Conservation (phyloP, 192 early-diverging fungal species). For the Podila minutissima region DNA sequence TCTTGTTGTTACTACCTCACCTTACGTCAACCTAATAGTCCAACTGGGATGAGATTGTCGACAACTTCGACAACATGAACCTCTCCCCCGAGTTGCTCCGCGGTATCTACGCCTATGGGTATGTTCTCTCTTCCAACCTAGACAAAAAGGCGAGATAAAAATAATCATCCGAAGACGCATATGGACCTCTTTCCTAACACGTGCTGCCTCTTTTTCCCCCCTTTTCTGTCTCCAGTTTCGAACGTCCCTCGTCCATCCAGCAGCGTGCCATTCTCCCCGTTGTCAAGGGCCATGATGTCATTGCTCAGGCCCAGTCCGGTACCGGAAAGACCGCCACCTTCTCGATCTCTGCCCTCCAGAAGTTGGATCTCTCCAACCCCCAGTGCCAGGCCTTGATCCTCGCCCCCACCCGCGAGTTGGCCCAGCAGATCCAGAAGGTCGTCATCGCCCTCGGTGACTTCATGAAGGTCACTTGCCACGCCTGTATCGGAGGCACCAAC, state of each 20-base stretch:
- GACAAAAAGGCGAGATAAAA: not conserved
- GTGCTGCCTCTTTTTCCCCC: not conserved
- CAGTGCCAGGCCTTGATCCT: slow-evolving; percentile 96
- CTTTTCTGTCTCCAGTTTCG: slow-evolving; percentile 72
- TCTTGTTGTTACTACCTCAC: slow-evolving; percentile 7
- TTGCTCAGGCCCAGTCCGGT: slow-evolving; percentile 99
- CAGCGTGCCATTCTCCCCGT: slow-evolving; percentile 97
- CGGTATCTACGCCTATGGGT: slow-evolving; percentile 98
- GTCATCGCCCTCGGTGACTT: slow-evolving; percentile 95
- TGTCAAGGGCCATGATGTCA: slow-evolving; percentile 96
- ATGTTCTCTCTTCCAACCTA: slow-evolving; percentile 26
- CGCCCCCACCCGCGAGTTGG: slow-evolving; percentile 97
- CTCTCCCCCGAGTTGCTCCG: slow-evolving; percentile 91
- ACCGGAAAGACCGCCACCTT: slow-evolving; percentile 99
- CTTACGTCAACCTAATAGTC: slow-evolving; percentile 58
- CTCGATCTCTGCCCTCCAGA: slow-evolving; percentile 98
- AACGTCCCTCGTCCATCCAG: slow-evolving; percentile 97
- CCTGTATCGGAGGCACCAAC: slow-evolving; percentile 98
- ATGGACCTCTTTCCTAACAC: not conserved
- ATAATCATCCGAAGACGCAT: not conserved
- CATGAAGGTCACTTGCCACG: slow-evolving; percentile 94
- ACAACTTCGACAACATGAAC: slow-evolving; percentile 97
- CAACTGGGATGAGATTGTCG: slow-evolving; percentile 95
- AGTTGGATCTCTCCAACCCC: slow-evolving; percentile 78
- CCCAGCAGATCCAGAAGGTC: slow-evolving; percentile 98